A percentile compares a stretch with the other conserved stretches of the same genome.
phyloP scores from a whole-genome alignment of 495 filamentous ascomycete genomes.

The Aspergillus avenaceus region DNA sequence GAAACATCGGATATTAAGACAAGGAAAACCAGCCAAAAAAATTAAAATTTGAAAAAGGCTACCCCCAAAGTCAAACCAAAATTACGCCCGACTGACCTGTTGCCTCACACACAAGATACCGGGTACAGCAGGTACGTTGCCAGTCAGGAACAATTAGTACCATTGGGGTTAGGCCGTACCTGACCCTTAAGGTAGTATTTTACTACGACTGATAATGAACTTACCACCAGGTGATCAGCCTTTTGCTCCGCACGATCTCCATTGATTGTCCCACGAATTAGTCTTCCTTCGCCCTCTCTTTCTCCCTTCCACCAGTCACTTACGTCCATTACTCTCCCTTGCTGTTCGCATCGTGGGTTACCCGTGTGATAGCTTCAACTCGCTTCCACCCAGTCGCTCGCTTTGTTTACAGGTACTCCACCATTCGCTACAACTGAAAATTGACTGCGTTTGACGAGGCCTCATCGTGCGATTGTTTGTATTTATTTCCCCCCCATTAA shows the following conservation, averaged over 20 bases:
- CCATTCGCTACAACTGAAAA: background rate
- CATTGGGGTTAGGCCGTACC: background rate
- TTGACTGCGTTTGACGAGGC: background rate
- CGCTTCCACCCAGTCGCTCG: slow-evolving; percentile 7
- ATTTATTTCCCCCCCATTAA: background rate
- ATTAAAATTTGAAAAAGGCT: too few relatives aligned
- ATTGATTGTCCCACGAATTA: background rate
- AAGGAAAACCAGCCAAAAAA: background rate
- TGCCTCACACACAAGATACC: background rate
- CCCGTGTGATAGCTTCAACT: background rate
- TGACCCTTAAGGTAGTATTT: background rate
- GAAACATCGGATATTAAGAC: too few relatives aligned
- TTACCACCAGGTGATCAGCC: background rate
- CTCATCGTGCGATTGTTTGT: background rate
- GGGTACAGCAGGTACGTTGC: background rate
- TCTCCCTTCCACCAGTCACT: background rate
- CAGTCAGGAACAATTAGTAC: background rate
- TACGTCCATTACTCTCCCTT: slow-evolving; percentile 6
- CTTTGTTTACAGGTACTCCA: slow-evolving; percentile 3
- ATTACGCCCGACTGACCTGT: background rate
- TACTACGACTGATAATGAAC: background rate
- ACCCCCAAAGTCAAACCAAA: background rate
- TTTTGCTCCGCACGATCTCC: slow-evolving; percentile 9
- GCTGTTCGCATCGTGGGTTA: background rate
- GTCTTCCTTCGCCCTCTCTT: background rate